Evolutionary conservation across 129 eudicot genomes (phyloP).

Genomic region (Tagetes erecta): DNA sequence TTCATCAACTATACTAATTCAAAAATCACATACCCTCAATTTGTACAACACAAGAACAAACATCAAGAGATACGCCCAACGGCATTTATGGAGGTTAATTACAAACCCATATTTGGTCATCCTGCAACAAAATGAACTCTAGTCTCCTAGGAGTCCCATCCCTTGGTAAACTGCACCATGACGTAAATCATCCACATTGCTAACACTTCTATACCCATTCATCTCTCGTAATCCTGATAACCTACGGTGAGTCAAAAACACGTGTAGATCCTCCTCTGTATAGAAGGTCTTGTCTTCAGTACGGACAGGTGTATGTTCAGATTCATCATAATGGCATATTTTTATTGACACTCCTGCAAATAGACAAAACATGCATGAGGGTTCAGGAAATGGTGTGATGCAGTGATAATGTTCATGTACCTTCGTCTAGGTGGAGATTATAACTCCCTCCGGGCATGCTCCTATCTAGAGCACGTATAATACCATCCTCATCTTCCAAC

Average conservation of each 20-base stretch:
- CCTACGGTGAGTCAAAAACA: slow-evolving; percentile 41
- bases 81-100: no score
- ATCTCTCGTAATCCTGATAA: slow-evolving; percentile 48
- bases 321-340: slow-evolving; percentile 46
- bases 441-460: slow-evolving; percentile 47
- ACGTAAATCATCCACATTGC: slow-evolving; percentile 49
- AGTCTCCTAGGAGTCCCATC: slow-evolving; percentile 46
- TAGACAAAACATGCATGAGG: neutral
- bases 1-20: no score
- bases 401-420: slow-evolving; percentile 7
- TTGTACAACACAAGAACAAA: no score
- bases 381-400: neutral
- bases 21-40: no score
- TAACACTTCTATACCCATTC: slow-evolving; percentile 44
- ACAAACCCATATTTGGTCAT: neutral
- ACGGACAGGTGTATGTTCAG: slow-evolving; percentile 46
- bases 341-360: slow-evolving; percentile 47
- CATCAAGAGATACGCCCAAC: no score
- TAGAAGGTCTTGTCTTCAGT: slow-evolving; percentile 55
- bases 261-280: slow-evolving; percentile 48
- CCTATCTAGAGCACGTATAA: slow-evolving; percentile 45
- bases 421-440: slow-evolving; percentile 53
- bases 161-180: slow-evolving; percentile 53
- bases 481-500: slow-evolving; percentile 51
- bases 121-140: slow-evolving; percentile 12